Percentiles rank a stretch among this genome's conserved stretches.
phyloP scores from a whole-genome alignment of 345 rosid genomes.

The Laguncularia racemosa region DNA sequence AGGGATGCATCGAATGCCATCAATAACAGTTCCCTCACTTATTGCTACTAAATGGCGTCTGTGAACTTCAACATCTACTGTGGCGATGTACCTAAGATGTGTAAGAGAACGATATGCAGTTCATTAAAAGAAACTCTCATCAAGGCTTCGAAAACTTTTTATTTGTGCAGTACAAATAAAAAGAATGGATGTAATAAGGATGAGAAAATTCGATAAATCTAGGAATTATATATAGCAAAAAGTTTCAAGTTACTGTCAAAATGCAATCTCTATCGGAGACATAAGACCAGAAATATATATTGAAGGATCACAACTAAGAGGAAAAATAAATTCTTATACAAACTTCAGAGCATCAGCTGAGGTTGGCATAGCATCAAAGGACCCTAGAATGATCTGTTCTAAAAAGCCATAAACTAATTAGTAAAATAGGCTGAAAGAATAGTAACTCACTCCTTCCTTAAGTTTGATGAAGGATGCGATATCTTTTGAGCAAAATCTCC shows the following conservation, averaged over 20 bases:
- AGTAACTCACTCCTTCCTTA: conserved; percentile 70
- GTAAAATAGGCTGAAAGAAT: neutral
- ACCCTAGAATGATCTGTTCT: too few relatives aligned
- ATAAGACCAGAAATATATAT: too few relatives aligned
- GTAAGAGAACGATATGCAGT: conserved; percentile 1
- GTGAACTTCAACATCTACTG: conserved; percentile 57
- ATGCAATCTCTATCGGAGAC: neutral
- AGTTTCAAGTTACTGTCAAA: neutral
- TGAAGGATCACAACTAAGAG: too few relatives aligned
- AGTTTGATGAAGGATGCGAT: conserved; percentile 84
- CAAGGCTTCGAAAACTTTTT: neutral
- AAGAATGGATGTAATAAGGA: neutral
- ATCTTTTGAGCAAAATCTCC: conserved; percentile 87
- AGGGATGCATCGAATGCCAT: conserved; percentile 74
- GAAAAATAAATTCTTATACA: too few relatives aligned
- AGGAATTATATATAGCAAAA: neutral
- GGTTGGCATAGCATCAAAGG: too few relatives aligned
- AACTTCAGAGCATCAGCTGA: too few relatives aligned
- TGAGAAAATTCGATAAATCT: neutral
- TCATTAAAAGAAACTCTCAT: neutral
- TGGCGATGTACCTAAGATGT: conserved; percentile 66
- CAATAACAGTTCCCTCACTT: conserved; percentile 65
- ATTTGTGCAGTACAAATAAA: neutral
- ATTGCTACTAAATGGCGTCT: conserved; percentile 62
- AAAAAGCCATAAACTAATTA: too few relatives aligned